A percentile compares a stretch with the other conserved stretches of the same genome.
These are phyloP conservation scores for Pleurostoma richardsiae DNA, from an alignment of 2,329 filamentous ascomycete species.

Conservation along the genomic window DNA sequence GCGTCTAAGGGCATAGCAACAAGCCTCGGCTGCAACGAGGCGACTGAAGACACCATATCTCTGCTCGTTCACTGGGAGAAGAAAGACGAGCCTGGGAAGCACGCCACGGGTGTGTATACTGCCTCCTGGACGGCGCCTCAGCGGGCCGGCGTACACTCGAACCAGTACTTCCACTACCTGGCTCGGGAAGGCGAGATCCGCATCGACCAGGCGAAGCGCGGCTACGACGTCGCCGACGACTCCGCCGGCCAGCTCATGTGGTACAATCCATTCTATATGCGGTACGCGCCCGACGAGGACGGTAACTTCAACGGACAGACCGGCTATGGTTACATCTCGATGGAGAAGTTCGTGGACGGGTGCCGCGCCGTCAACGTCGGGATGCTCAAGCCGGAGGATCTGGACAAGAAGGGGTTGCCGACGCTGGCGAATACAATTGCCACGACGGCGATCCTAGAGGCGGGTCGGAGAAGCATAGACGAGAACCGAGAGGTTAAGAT, in stretches of 20 bases:
- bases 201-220: constrained; percentile 88
- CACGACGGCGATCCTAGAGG: constrained; percentile 87
- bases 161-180: constrained; percentile 97
- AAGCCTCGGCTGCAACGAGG: constrained; percentile 69
- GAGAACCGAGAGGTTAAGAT: constrained; percentile 77
- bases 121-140: constrained; percentile 93
- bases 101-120: constrained; percentile 85
- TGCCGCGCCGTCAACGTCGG: constrained; percentile 75
- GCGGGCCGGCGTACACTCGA: constrained; percentile 89
- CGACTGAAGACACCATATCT: constrained; percentile 91
- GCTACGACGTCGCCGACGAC: constrained; percentile 92
- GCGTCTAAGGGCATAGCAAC: constrained; percentile 76
- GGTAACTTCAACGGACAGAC: constrained; percentile 90
- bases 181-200: constrained; percentile 78
- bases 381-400: constrained; percentile 63
- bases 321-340: constrained; percentile 89
- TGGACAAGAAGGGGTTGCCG: constrained; percentile 76
- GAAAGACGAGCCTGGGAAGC: constrained; percentile 60
- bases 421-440: constrained; percentile 86
- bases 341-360: constrained; percentile 93
- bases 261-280: constrained; percentile 96
- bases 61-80: constrained; percentile 85
- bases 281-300: constrained; percentile 89
- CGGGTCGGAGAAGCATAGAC: constrained; percentile 78
- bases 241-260: constrained; percentile 64